Evolutionary conservation across 495 filamentous ascomycete species (phyloP).

Genomic region (Penicillium steckii): DNA sequence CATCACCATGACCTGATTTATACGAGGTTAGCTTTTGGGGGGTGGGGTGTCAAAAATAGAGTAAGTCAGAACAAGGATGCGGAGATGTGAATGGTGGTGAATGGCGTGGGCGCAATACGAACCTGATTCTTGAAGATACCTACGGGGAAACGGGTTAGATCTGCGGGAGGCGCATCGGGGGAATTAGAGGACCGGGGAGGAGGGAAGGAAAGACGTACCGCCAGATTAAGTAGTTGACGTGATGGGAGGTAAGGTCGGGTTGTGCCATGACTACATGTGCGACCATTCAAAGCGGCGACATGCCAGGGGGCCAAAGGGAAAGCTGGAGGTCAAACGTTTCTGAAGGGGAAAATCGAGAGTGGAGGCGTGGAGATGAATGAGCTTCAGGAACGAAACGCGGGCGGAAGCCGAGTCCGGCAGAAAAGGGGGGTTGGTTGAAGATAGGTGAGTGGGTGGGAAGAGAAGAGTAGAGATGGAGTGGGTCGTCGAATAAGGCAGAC

Average conservation of each 20-base stretch:
- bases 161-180: constrained; percentile 12
- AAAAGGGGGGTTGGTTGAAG: neutral
- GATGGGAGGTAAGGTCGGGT: constrained; percentile 74
- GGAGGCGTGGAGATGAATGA: constrained; percentile 14
- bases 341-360: constrained; percentile 28
- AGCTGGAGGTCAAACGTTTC: constrained; percentile 9
- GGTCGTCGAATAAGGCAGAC: neutral
- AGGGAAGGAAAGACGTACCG: constrained; percentile 62
- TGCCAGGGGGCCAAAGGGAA: constrained; percentile 32
- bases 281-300: constrained; percentile 39
- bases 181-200: neutral
- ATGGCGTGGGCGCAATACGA: constrained; percentile 38
- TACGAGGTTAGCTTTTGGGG: no score
- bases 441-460: neutral
- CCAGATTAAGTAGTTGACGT: constrained; percentile 98
- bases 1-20: constrained; percentile 57
- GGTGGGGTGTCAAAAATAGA: no score
- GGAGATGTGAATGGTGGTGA: neutral
- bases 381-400: constrained; percentile 4
- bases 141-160: constrained; percentile 40
- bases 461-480: neutral
- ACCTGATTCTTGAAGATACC: constrained; percentile 91
- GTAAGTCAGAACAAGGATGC: constrained; percentile 15
- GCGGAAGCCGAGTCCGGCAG: constrained; percentile 2
- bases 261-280: constrained; percentile 52